These are phyloP conservation scores for Colletotrichum eremochloae DNA, from an alignment of 2,329 filamentous ascomycete species.

Conservation along the genomic window DNA sequence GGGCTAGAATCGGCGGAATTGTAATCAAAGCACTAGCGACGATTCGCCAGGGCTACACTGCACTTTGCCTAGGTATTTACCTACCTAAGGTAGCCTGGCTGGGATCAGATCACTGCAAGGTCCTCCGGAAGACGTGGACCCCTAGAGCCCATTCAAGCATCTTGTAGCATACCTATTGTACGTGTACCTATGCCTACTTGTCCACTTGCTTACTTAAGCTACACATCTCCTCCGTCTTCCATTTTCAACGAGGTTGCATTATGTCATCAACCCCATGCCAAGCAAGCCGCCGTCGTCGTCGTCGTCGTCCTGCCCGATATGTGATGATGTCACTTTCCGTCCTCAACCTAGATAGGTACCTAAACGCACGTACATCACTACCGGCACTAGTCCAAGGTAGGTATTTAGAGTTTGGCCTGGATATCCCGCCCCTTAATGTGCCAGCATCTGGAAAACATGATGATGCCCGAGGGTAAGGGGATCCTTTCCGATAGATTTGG, in stretches of 20 bases:
- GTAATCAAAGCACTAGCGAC: neutral
- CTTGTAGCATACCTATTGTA: too few species aligned
- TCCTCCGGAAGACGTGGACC: constrained; percentile 27
- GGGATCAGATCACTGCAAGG: constrained; percentile 30
- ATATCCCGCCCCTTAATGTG: neutral
- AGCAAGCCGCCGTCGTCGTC: neutral
- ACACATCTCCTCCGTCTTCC: neutral
- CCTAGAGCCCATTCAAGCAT: neutral
- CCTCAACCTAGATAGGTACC: neutral
- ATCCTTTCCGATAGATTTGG: neutral
- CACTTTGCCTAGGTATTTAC: too few species aligned
- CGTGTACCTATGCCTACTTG: neutral
- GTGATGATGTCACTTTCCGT: constrained; percentile 15
- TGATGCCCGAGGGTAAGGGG: neutral
- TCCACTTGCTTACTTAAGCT: neutral
- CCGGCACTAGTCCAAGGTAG: too few species aligned
- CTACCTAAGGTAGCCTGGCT: neutral
- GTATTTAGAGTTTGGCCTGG: too few species aligned
- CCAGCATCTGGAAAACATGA: neutral
- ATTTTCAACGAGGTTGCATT: neutral
- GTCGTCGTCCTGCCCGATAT: neutral
- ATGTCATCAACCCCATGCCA: constrained; percentile 12
- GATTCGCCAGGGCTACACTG: too few species aligned
- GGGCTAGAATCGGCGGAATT: constrained; percentile 1
- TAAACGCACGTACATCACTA: neutral